These are phyloP conservation scores for Striga asiatica DNA, from an alignment of 257 asterid genomes.

Conservation along the genomic window DNA sequence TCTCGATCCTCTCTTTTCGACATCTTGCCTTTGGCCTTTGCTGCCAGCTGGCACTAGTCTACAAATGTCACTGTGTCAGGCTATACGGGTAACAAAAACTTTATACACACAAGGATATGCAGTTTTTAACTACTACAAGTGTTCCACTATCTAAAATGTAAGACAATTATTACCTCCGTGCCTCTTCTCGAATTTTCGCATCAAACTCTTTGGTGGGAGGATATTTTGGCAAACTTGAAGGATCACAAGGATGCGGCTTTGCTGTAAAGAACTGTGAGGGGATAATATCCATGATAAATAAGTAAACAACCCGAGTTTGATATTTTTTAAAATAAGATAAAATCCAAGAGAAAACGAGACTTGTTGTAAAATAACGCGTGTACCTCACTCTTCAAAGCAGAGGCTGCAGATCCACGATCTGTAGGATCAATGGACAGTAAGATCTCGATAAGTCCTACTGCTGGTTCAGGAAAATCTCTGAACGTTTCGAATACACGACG, in stretches of 20 bases:
- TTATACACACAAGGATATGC: background rate
- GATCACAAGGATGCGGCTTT: conserved; percentile 67
- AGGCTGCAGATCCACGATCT: conserved; percentile 66
- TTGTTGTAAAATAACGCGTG: background rate
- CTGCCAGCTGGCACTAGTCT: conserved; percentile 51
- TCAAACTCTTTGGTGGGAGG: conserved; percentile 83
- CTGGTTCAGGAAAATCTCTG: conserved; percentile 61
- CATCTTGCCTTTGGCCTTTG: conserved; percentile 34
- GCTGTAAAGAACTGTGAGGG: conserved; percentile 49
- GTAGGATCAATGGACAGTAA: conserved; percentile 65
- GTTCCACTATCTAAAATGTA: no score
- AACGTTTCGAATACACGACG: conserved; percentile 65
- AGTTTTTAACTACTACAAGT: no score
- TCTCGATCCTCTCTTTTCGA: conserved; percentile 37
- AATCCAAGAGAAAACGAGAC: background rate
- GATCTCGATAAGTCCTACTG: conserved; percentile 51
- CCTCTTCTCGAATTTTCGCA: conserved; percentile 77
- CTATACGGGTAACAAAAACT: background rate
- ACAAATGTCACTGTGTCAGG: conserved; percentile 15
- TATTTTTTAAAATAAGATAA: no score
- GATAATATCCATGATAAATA: no score
- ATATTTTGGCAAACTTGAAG: conserved; percentile 68
- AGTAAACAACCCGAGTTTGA: no score
- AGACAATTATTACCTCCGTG: conserved; percentile 59
- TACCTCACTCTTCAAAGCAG: conserved; percentile 73